These are phyloP conservation scores for Aspergillus steynii DNA, from an alignment of 495 filamentous ascomycete species.

Conservation along the genomic window DNA sequence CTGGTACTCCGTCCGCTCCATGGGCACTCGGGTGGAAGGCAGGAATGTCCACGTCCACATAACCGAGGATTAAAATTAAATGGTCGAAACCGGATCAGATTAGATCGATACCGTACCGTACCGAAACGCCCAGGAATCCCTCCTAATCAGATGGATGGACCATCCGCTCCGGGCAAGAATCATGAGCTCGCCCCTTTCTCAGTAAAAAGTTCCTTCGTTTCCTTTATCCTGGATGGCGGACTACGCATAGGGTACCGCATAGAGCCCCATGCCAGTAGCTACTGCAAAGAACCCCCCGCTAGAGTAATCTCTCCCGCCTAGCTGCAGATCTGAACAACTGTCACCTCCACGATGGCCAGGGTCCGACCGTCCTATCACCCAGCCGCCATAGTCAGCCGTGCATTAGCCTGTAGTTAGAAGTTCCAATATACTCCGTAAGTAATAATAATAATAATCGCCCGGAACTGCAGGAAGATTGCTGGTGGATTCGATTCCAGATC, in stretches of 20 bases:
- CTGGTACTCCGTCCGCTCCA: too few relatives aligned
- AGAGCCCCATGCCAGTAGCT: not conserved
- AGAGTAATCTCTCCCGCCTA: conserved; percentile 15
- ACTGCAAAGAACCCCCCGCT: conserved; percentile 8
- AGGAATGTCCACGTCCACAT: not conserved
- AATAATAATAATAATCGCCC: too few relatives aligned
- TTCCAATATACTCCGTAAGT: too few relatives aligned
- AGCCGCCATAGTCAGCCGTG: conserved; percentile 4
- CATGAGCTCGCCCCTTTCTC: not conserved
- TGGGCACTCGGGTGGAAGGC: not conserved
- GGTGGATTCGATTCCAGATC: too few relatives aligned
- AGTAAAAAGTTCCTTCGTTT: not conserved
- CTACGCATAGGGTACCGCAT: too few relatives aligned
- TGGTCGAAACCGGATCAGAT: conserved; percentile 27
- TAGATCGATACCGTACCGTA: conserved; percentile 16
- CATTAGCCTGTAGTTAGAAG: not conserved
- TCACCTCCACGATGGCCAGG: conserved; percentile 11
- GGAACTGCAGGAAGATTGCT: too few relatives aligned
- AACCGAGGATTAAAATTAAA: not conserved
- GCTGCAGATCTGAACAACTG: conserved; percentile 15
- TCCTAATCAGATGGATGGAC: not conserved
- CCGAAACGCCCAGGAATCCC: not conserved
- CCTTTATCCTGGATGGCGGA: too few relatives aligned
- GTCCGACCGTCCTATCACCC: conserved; percentile 1
- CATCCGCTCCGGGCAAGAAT: not conserved